These are phyloP conservation scores for Pythium graminicola DNA, from an alignment of 352 stramenopile genomes.

Conservation along the genomic window DNA sequence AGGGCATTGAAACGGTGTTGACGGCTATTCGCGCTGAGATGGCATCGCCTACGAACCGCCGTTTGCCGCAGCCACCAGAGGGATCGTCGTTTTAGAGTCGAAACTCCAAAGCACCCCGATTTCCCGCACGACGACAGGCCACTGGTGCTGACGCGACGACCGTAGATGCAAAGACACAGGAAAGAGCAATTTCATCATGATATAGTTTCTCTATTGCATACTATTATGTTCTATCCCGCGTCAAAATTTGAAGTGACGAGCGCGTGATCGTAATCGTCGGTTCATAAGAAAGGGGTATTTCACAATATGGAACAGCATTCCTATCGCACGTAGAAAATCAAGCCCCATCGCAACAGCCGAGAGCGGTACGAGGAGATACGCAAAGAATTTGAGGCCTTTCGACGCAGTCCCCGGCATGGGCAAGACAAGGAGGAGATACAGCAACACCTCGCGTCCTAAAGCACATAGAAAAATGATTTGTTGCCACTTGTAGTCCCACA, in stretches of 20 bases:
- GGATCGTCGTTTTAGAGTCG: conserved; percentile 84
- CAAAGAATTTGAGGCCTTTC: conserved; percentile 25
- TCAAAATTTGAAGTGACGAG: background rate
- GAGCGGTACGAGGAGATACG: conserved; percentile 50
- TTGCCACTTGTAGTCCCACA: conserved; percentile 44
- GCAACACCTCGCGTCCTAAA: conserved; percentile 51
- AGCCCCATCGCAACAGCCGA: conserved; percentile 48
- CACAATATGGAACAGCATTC: conserved; percentile 47
- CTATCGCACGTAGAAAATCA: conserved; percentile 48
- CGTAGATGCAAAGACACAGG: background rate
- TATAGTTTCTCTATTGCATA: conserved; percentile 21
- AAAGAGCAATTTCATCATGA: background rate
- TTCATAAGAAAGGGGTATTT: conserved; percentile 28
- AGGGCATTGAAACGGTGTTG: conserved; percentile 87
- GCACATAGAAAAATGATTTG: conserved; percentile 40
- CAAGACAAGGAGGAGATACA: conserved; percentile 55
- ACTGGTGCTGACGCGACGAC: no score
- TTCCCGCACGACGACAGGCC: no score
- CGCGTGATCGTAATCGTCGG: background rate
- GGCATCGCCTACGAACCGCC: conserved; percentile 80
- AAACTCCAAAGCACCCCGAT: background rate
- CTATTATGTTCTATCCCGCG: no score
- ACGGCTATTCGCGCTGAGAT: conserved; percentile 88
- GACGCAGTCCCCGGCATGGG: conserved; percentile 28
- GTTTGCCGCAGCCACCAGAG: conserved; percentile 88